phyloP scores from a whole-genome alignment of 805 yeast genomes.

The Geotrichum ghanense region DNA sequence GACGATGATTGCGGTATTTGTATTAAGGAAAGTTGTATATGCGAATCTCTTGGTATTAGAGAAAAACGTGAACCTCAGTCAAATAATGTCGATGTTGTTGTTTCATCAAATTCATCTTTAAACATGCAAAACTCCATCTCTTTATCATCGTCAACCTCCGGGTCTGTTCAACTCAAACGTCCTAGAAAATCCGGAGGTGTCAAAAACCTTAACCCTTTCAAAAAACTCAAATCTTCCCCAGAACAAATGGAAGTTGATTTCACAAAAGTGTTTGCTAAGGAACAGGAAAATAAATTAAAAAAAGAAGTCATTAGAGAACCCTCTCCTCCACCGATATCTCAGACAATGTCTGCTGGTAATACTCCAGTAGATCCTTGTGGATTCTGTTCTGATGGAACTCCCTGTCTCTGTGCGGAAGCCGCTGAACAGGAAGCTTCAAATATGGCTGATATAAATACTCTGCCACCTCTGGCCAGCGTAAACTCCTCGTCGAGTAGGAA shows the following conservation, averaged over 20 bases:
- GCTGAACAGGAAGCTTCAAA: constrained; percentile 32
- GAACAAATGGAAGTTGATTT: constrained; percentile 42
- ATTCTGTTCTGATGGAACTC: constrained; percentile 83
- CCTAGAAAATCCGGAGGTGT: neutral
- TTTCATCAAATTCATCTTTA: neutral
- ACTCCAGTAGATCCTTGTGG: constrained; percentile 66
- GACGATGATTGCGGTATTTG: constrained; percentile 51
- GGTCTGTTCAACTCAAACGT: constrained; percentile 5
- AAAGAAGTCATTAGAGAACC: constrained; percentile 3
- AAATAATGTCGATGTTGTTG: neutral
- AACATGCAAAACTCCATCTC: too few relatives aligned
- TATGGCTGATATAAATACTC: constrained; percentile 15
- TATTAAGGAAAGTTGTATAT: constrained; percentile 54
- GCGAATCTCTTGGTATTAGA: constrained; percentile 33
- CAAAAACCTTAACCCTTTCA: neutral
- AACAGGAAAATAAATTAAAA: constrained; percentile 3
- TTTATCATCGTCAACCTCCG: neutral
- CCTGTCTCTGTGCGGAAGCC: constrained; percentile 84
- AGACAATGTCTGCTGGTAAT: constrained; percentile 7
- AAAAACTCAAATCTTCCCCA: constrained; percentile 2
- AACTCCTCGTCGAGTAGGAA: constrained; percentile 8
- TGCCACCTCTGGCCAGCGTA: constrained; percentile 16
- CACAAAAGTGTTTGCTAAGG: constrained; percentile 32
- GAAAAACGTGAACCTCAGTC: constrained; percentile 4
- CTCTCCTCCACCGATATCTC: constrained; percentile 9